Base-by-base conservation (phyloP, 2,329 filamentous ascomycete species). In the Alternaria rosae region DNA sequence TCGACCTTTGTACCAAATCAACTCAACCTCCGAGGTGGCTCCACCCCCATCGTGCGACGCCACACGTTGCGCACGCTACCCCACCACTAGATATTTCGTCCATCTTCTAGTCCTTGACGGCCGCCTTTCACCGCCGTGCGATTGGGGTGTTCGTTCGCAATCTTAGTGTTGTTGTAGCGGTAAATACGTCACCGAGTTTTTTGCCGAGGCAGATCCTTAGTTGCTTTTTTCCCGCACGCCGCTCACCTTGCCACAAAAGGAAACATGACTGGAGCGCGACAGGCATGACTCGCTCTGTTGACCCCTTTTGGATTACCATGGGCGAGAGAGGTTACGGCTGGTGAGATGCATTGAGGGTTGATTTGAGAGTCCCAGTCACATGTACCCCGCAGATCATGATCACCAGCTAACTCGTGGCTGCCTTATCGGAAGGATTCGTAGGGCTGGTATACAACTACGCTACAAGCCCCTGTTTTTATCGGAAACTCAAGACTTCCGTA, bases 161-260 rank as follows among this genome's bases (percentile, higher is more conserved):
- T 4, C 12, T 42, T 25, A 10, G 32, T 43, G 51, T 25, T 45
- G 57, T 30, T 30, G 43, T 30, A 50, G 25, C 25, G 32, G 26
- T 26, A 41, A 25, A 12, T 38, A 61, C 58, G 53, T 61, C 53
- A 61, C 32, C 12, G 32, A 43, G 38, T 57, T n/a, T 52, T 52
- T 44, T 60, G 52, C 57, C 52, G 20, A 48, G 57, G 57, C 57
- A 50, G 17, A 21, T 50, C 15, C 7, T 38, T 50, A 35, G 51
- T 50, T 48, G 32, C 50, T 45, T 28, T 32, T 42, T 17, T 8
- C 35, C 0, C 5, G 7, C 26, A 23, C 15, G 10, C 17, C 57
- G 51, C 51, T 28, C 50, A 30, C 51, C 25, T 59, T 59, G 13
- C 51, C 43, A 17, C 51, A 59, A 55, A 55, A 17, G 52, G 51